phyloP scores from a whole-genome alignment of 306 rosid genomes.

The Herpetospermum pedunculosum region DNA sequence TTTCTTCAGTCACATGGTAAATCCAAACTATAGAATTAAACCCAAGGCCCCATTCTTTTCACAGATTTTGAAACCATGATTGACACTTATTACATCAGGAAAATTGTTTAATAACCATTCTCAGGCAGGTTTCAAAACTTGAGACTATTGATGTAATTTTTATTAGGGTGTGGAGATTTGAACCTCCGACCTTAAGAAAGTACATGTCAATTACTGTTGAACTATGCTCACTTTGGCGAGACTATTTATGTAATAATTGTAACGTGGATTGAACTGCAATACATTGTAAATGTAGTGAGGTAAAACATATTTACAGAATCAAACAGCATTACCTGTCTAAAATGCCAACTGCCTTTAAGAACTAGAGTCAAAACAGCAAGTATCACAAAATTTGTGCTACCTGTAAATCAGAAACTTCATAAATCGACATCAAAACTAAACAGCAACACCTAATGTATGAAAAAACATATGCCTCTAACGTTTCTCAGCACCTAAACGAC shows the following conservation, averaged over 20 bases:
- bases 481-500: slow-evolving; percentile 1
- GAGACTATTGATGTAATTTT: background rate
- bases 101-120: background rate
- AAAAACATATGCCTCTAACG: background rate
- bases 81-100: background rate
- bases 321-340: slow-evolving; percentile 57
- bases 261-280: background rate
- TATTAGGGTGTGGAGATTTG: too few relatives aligned
- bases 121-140: background rate
- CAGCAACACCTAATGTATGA: background rate
- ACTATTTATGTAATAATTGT: background rate
- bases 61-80: background rate
- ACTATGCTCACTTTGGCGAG: too few relatives aligned
- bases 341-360: slow-evolving; percentile 63
- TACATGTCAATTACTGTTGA: too few relatives aligned
- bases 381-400: slow-evolving; percentile 84
- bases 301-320: background rate
- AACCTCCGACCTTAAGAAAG: too few relatives aligned
- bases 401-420: slow-evolving; percentile 20
- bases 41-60: background rate
- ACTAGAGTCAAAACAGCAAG: slow-evolving; percentile 63
- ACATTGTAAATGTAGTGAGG: background rate
- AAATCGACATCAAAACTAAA: background rate
- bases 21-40: background rate
- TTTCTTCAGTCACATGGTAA: background rate